phyloP scores from a whole-genome alignment of 2,329 filamentous ascomycete species.

The Blastomyces gilchristii region DNA sequence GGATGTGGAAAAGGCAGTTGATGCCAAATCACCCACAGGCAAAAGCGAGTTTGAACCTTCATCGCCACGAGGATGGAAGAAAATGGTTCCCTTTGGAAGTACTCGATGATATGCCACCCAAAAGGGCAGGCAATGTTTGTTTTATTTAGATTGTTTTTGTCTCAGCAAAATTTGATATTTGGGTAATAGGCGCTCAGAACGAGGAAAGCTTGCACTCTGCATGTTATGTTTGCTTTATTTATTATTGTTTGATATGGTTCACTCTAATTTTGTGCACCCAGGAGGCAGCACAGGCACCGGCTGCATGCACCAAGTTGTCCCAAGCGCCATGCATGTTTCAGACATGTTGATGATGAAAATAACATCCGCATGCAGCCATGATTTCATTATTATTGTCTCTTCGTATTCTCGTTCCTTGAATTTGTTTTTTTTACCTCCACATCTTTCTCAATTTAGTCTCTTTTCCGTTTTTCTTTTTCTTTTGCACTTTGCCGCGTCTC shows the following conservation, averaged over 20 bases:
- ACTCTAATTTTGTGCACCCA: background rate
- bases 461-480: too few relatives aligned
- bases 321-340: too few relatives aligned
- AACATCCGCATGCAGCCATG: background rate
- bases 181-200: background rate
- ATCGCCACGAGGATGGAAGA: slow-evolving; percentile 2
- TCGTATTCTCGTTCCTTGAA: background rate
- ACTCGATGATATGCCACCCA: background rate
- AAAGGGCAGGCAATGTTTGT: background rate
- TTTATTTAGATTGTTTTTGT: background rate
- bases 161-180: background rate
- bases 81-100: background rate
- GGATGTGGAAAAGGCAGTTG: slow-evolving; percentile 7
- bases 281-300: background rate
- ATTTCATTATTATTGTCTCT: too few relatives aligned
- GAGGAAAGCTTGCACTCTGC: background rate
- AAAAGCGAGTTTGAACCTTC: slow-evolving; percentile 5
- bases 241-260: background rate
- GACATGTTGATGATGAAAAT: background rate
- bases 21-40: slow-evolving; percentile 1
- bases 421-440: background rate
- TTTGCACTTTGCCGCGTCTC: too few relatives aligned
- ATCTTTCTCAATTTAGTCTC: background rate
- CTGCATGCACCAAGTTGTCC: background rate
- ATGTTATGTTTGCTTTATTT: background rate